Evolutionary conservation across 1,139 yeast species (phyloP).

Genomic region (Saccharomyces uvarum): DNA sequence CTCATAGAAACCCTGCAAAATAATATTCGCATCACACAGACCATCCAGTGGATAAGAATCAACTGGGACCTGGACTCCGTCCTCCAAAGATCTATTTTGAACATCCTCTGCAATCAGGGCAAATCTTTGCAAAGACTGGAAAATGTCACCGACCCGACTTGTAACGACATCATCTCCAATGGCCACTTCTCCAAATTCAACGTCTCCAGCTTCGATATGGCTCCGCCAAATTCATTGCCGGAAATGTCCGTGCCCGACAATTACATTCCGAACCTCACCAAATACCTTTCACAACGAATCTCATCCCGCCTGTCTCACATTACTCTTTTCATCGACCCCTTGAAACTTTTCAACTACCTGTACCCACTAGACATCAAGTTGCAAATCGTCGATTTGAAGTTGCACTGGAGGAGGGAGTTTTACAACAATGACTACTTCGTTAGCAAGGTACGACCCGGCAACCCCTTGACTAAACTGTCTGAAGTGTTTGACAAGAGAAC

Average conservation of each 20-base stretch:
- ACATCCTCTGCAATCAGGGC: conserved; percentile 26
- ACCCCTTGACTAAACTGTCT: conserved; percentile 22
- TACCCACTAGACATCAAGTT: conserved; percentile 28
- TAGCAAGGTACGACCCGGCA: conserved; percentile 11
- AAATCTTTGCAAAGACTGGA: conserved; percentile 32
- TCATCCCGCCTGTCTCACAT: conserved; percentile 28
- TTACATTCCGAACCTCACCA: conserved; percentile 29
- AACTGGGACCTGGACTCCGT: conserved; percentile 36
- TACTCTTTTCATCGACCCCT: conserved; percentile 35
- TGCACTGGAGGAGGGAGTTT: conserved; percentile 37
- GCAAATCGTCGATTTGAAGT: conserved; percentile 33
- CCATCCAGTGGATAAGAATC: conserved; percentile 35
- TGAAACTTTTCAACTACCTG: conserved; percentile 32
- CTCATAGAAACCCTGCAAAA: conserved; percentile 26
- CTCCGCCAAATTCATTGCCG: conserved; percentile 37
- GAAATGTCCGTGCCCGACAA: conserved; percentile 25
- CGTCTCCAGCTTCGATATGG: conserved; percentile 35
- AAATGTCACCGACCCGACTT: conserved; percentile 35
- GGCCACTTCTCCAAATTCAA: conserved; percentile 23
- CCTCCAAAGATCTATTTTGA: conserved; percentile 29
- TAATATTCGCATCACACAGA: conserved; percentile 18
- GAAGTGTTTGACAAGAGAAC: conserved; percentile 34
- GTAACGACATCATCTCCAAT: conserved; percentile 32
- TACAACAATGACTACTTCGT: conserved; percentile 28
- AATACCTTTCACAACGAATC: conserved; percentile 26